Evolutionary conservation across 208 protist genomes (phyloP).

Genomic region (Herpetomonas muscarum): DNA sequence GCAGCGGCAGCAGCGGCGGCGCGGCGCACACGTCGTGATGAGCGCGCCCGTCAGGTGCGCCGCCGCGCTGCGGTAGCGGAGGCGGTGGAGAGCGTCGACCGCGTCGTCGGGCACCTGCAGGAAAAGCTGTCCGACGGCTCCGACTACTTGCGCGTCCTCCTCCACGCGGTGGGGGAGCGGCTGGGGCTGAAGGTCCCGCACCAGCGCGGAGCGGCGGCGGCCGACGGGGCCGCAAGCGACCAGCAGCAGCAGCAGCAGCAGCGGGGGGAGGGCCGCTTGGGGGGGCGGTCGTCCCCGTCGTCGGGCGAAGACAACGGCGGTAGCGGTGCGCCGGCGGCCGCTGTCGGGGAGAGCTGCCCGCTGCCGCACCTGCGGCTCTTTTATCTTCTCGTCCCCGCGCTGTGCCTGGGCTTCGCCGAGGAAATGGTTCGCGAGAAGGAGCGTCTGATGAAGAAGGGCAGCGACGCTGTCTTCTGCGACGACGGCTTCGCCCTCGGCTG

Average conservation of each 20-base stretch:
- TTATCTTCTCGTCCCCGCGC: conserved; percentile 94
- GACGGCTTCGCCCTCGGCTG: conserved; percentile 97
- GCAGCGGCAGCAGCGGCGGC: too few relatives aligned
- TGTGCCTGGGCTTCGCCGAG: conserved; percentile 93
- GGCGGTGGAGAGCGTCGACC: conserved; percentile 73
- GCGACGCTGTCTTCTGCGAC: conserved; percentile 91
- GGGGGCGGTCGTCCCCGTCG: not conserved
- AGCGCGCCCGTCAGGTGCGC: conserved; percentile 8
- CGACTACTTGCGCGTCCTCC: conserved; percentile 95
- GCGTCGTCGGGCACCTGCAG: conserved; percentile 67
- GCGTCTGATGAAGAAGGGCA: conserved; percentile 88
- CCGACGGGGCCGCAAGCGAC: not conserved
- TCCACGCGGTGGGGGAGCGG: conserved; percentile 83
- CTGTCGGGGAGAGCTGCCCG: not conserved
- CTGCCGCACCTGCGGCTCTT: conserved; percentile 89
- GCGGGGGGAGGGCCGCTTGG: not conserved
- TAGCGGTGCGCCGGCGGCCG: not conserved
- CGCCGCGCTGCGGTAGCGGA: conserved; percentile 30
- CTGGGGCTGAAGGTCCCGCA: conserved; percentile 13
- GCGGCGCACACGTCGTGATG: too few relatives aligned
- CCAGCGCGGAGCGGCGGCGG: conserved; percentile 17
- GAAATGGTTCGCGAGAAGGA: conserved; percentile 94
- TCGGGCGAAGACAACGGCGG: too few relatives aligned
- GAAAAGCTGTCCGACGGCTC: conserved; percentile 91
- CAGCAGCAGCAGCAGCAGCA: conserved; percentile 32